phyloP scores from a whole-genome alignment of 148 eudicot genomes.

The Camellia sinensis region DNA sequence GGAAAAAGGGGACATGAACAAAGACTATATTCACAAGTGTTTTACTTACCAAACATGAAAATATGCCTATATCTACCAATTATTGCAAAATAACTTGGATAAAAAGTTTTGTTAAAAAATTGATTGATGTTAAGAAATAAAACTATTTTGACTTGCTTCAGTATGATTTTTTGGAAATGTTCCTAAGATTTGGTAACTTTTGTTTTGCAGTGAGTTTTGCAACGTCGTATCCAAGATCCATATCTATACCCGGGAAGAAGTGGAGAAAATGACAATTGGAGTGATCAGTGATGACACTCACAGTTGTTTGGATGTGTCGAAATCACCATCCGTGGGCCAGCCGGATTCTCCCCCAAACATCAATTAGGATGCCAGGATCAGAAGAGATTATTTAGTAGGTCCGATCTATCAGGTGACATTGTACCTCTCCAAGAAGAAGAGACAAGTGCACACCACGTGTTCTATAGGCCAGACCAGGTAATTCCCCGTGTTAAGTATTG shows the following conservation, averaged over 20 bases:
- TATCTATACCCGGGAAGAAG: constrained; percentile 82
- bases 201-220: constrained; percentile 67
- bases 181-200: background rate
- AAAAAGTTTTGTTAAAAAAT: too few species aligned
- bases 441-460: too few species aligned
- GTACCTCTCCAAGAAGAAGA: too few species aligned
- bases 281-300: constrained; percentile 65
- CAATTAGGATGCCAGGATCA: constrained; percentile 29
- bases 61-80: too few species aligned
- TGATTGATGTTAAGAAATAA: too few species aligned
- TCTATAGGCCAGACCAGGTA: too few species aligned
- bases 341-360: constrained; percentile 51
- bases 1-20: too few species aligned
- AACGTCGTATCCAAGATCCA: constrained; percentile 78
- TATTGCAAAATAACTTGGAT: too few species aligned
- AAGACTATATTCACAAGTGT: too few species aligned
- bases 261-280: constrained; percentile 71
- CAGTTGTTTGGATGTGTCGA: constrained; percentile 74
- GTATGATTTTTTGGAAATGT: background rate
- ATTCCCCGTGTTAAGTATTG: background rate
- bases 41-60: too few species aligned
- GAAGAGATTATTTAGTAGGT: background rate
- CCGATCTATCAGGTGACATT: too few species aligned
- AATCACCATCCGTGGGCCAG: constrained; percentile 62
- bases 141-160: too few species aligned